Conservation (phyloP, 2,329 filamentous ascomycete genomes). For the Neobulgaria alba region DNA sequence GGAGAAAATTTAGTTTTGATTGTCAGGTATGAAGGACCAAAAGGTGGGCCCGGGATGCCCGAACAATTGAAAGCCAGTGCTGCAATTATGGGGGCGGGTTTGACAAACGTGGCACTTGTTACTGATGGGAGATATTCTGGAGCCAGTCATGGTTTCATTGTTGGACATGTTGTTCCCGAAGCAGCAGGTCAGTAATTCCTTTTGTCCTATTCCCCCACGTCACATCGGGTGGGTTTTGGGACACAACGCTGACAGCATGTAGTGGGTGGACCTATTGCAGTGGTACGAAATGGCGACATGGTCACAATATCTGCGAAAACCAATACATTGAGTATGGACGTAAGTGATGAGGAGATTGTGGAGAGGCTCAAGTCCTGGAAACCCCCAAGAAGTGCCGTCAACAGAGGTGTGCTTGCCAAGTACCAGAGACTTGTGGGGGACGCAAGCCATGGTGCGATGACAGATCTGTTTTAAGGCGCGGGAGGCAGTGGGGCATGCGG, state of each 20-base stretch:
- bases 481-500: not conserved
- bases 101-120: conserved; percentile 82
- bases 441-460: conserved; percentile 85
- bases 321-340: conserved; percentile 60
- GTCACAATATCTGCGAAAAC: conserved; percentile 80
- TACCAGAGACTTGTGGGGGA: conserved; percentile 83
- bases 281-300: conserved; percentile 71
- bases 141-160: conserved; percentile 84
- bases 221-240: not conserved
- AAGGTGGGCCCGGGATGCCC: conserved; percentile 91
- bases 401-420: conserved; percentile 79
- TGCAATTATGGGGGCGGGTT: conserved; percentile 84
- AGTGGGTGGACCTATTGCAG: conserved; percentile 77
- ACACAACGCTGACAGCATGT: conserved; percentile 3
- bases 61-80: conserved; percentile 85
- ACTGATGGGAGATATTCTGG: conserved; percentile 88
- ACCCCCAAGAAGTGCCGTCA: conserved; percentile 62
- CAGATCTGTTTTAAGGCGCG: conserved; percentile 54
- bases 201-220: not conserved
- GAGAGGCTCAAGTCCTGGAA: conserved; percentile 59
- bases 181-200: conserved; percentile 43
- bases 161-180: conserved; percentile 88
- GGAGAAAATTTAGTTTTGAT: conserved; percentile 81
- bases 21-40: conserved; percentile 88
- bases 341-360: conserved; percentile 61